Base-by-base conservation (phyloP, 202 grass and related monocot species). In the Setaria italica region DNA sequence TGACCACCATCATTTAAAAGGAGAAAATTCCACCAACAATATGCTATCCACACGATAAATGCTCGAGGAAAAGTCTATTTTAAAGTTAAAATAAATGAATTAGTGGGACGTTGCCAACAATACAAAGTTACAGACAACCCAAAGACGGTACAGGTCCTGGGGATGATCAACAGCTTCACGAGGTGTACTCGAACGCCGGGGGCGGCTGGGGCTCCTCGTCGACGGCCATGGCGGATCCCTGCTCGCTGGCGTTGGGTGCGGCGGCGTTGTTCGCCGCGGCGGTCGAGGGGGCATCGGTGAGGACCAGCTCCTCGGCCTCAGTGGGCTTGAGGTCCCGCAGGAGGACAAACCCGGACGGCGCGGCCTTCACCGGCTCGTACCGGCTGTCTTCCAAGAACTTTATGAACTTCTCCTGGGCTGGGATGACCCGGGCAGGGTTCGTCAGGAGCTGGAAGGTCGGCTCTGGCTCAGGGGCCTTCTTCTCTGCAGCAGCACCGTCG, bases 371-470 rank as follows among this genome's bases (percentile, higher is more conserved):
- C 0, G 96, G 93, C n/a, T 90, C 88, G 60, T 99, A 95, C 72
- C 96, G 81, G 72, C 88, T 92, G n/a, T 65, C 86, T 55, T 99
- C 91, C 72, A 99, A 77, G 72, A 99, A 99, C 62, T 95, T 94
- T n/a, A 99, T 92, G 87, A 83, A 92, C 82, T 94, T 99, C 82
- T 99, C 96, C 90, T 99, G 96, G 17, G 88, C 49, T 13, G 93
- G 96, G 79, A 94, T 51, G 7, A 99, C 96, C 55, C 96, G 85
- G 34, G 91, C 93, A 2, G 93, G 96, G 77, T 99, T 99, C 0
- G 80, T 78, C 67, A 99, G 79, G 59, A 88, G 78, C 73, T 94
- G 90, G 63, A 90, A 99, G 7, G 85, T 76, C 1, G 77, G 88
- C 41, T 96, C 93, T 16, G 88, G 88, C 56, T 94, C 93, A 7